Conservation (phyloP, 768 basidiomycete species). For the Naganishia vaughanmartiniae region DNA sequence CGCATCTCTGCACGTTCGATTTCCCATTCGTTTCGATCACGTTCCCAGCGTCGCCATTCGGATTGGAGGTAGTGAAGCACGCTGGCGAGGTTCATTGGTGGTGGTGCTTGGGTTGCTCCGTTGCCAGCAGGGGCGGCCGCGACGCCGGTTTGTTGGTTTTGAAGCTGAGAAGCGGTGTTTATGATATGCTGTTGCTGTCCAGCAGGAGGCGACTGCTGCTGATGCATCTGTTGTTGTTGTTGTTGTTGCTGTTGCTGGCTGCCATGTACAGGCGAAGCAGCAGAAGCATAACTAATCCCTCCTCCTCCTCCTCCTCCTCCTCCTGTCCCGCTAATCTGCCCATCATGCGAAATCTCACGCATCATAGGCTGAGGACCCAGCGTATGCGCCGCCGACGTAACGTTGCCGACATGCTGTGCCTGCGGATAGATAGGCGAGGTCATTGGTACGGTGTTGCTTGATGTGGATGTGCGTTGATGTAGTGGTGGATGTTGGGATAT, state of each 20-base stretch:
- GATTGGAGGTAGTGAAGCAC: conserved; percentile 97
- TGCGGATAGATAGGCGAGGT: conserved; percentile 18
- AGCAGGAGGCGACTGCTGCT: conserved; percentile 45
- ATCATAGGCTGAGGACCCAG: conserved; percentile 17
- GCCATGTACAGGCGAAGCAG: neutral
- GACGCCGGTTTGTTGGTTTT: conserved; percentile 11
- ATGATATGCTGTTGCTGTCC: conserved; percentile 36
- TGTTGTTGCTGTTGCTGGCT: conserved; percentile 6
- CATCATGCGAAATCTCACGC: conserved; percentile 19
- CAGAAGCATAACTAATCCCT: conserved; percentile 8
- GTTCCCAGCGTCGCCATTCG: conserved; percentile 95
- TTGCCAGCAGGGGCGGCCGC: conserved; percentile 25
- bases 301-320: neutral
- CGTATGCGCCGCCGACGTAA: conserved; percentile 1
- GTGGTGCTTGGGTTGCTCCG: neutral
- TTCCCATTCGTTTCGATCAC: conserved; percentile 99
- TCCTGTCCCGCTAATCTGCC: neutral
- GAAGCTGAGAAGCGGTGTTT: conserved; percentile 9
- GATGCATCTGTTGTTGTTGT: conserved; percentile 30
- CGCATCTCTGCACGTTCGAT: conserved; percentile 99
- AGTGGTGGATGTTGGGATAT: neutral
- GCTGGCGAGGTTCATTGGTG: conserved; percentile 82
- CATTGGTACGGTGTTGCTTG: neutral
- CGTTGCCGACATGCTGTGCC: neutral
- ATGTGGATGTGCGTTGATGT: neutral